Conservation (phyloP, 805 yeast species). For the Osmozyma mogii region DNA sequence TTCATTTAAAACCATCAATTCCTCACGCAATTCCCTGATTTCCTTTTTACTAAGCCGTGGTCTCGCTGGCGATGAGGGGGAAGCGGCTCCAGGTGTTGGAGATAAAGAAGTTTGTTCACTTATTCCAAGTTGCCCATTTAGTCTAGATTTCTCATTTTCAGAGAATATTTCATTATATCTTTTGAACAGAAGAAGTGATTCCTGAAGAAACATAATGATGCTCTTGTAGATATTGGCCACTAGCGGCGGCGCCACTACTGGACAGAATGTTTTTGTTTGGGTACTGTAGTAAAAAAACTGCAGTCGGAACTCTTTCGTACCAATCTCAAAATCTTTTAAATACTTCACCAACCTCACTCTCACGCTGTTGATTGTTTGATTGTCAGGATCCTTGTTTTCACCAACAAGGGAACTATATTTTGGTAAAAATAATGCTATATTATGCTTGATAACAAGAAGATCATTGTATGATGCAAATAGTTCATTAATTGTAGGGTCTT, state of each 20-base stretch:
- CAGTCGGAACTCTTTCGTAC: constrained; percentile 16
- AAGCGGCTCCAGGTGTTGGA: neutral
- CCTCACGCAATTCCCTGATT: constrained; percentile 57
- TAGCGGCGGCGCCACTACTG: constrained; percentile 12
- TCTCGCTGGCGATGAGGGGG: neutral
- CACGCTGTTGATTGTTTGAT: constrained; percentile 12
- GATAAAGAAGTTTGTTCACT: neutral
- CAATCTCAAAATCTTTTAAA: constrained; percentile 26
- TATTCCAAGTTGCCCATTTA: constrained; percentile 6
- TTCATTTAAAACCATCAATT: constrained; percentile 80
- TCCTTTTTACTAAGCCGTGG: constrained; percentile 40
- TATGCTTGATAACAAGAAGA: constrained; percentile 16
- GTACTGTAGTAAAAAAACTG: constrained; percentile 4
- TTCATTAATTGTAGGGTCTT: constrained; percentile 1
- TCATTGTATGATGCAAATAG: constrained; percentile 16
- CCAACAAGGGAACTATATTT: constrained; percentile 13
- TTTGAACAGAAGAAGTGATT: constrained; percentile 56
- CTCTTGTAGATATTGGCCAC: constrained; percentile 49
- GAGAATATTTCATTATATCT: constrained; percentile 43
- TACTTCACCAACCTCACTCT: constrained; percentile 16
- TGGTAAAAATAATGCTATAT: constrained; percentile 15
- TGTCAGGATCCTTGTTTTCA: constrained; percentile 8
- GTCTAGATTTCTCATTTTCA: constrained; percentile 17
- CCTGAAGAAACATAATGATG: constrained; percentile 56
- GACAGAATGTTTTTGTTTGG: constrained; percentile 1